A percentile compares a stretch with the other conserved stretches of the same genome.
phyloP scores from a whole-genome alignment of 129 eudicot genomes.

The Daucus carota region DH1_v3.0 NC_030385.2:46869501-46870000 shows the following conservation, averaged over 20 bases:
- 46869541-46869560: conserved; percentile 25
- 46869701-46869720: neutral
- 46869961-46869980: conserved; percentile 28
- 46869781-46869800: conserved; percentile 32
- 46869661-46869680: neutral
- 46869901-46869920: conserved; percentile 29
- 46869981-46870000: conserved; percentile 27
- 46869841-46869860: conserved; percentile 43
- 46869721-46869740: neutral
- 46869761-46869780: conserved; percentile 8
- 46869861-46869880: conserved; percentile 46
- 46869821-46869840: conserved; percentile 29
- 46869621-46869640: too few species aligned
- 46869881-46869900: conserved; percentile 25
- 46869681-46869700: neutral
- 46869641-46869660: too few species aligned
- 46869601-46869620: neutral
- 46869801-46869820: conserved; percentile 38
- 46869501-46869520: conserved; percentile 38
- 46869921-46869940: conserved; percentile 33
- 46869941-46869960: conserved; percentile 39
- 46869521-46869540: conserved; percentile 41
- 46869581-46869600: neutral
- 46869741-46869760: neutral
- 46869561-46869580: conserved; percentile 4